Evolutionary conservation across 225 moss, liverwort and hornwort species (phyloP).

Genomic region (Bryum argenteum): DNA sequence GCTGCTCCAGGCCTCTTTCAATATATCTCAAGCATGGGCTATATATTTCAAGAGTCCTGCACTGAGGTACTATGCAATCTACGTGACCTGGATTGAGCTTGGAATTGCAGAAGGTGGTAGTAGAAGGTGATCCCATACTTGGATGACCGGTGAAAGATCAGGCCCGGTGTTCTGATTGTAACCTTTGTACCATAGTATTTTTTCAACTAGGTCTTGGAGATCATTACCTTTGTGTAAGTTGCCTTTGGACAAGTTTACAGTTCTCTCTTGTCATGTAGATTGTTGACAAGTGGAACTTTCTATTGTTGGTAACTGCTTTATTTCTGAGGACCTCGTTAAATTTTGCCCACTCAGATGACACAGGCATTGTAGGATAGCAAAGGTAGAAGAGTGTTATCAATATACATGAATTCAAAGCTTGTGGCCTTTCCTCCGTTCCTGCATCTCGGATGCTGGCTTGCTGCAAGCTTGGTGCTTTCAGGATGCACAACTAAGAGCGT

Average conservation of each 20-base stretch:
- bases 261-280: slow-evolving; percentile 30
- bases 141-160: slow-evolving; percentile 29
- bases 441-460: slow-evolving; percentile 5
- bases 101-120: slow-evolving; percentile 21
- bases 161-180: slow-evolving; percentile 28
- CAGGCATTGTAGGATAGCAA: neutral
- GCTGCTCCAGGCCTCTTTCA: slow-evolving; percentile 25
- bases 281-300: slow-evolving; percentile 22
- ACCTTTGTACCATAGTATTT: slow-evolving; percentile 45
- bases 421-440: slow-evolving; percentile 1
- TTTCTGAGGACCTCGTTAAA: slow-evolving; percentile 17
- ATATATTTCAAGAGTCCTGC: slow-evolving; percentile 23
- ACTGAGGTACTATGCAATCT: neutral
- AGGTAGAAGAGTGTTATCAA: slow-evolving; percentile 12
- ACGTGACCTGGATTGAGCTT: slow-evolving; percentile 6
- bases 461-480: slow-evolving; percentile 15
- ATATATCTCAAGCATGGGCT: slow-evolving; percentile 15
- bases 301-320: slow-evolving; percentile 23
- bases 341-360: slow-evolving; percentile 21
- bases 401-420: slow-evolving; percentile 2
- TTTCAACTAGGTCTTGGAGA: slow-evolving; percentile 36
- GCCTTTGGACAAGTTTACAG: slow-evolving; percentile 16
- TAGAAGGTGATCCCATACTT: slow-evolving; percentile 24
- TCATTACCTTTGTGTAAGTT: slow-evolving; percentile 24
- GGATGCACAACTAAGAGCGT: slow-evolving; percentile 11